These are phyloP conservation scores for Schwanniomyces etchellsii DNA, from an alignment of 1,139 yeast genomes.

Conservation along the genomic window DNA sequence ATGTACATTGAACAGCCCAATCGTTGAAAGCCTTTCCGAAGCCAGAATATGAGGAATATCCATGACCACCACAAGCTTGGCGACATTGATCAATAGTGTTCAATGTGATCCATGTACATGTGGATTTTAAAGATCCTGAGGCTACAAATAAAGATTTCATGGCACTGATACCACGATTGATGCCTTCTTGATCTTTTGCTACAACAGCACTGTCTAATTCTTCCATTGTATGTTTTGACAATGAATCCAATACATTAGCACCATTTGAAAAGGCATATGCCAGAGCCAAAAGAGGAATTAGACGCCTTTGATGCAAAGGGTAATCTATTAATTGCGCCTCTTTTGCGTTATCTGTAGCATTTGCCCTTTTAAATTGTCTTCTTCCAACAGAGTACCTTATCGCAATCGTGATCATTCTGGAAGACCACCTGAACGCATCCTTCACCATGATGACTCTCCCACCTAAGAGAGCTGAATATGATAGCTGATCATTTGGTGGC, in stretches of 20 bases:
- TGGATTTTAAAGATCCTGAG: conserved; percentile 85
- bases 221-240: conserved; percentile 46
- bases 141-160: conserved; percentile 78
- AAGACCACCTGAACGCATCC: conserved; percentile 77
- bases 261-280: conserved; percentile 76
- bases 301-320: conserved; percentile 81
- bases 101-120: conserved; percentile 83
- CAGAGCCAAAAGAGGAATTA: conserved; percentile 74
- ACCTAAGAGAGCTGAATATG: conserved; percentile 80
- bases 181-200: conserved; percentile 35
- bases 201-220: conserved; percentile 51
- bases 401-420: conserved; percentile 78
- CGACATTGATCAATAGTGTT: conserved; percentile 80
- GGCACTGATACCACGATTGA: conserved; percentile 48
- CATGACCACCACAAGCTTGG: conserved; percentile 98
- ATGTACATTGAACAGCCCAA: conserved; percentile 95
- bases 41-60: conserved; percentile 85
- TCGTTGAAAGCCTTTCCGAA: conserved; percentile 85
- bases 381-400: conserved; percentile 85
- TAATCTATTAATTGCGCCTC: conserved; percentile 75
- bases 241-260: conserved; percentile 57
- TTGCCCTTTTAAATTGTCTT: conserved; percentile 65
- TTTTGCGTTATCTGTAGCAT: conserved; percentile 20
- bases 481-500: conserved; percentile 81
- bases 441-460: conserved; percentile 88